Base-by-base conservation (phyloP, 2,329 filamentous ascomycete species). In the Pseudohalonectria lignicola region DNA sequence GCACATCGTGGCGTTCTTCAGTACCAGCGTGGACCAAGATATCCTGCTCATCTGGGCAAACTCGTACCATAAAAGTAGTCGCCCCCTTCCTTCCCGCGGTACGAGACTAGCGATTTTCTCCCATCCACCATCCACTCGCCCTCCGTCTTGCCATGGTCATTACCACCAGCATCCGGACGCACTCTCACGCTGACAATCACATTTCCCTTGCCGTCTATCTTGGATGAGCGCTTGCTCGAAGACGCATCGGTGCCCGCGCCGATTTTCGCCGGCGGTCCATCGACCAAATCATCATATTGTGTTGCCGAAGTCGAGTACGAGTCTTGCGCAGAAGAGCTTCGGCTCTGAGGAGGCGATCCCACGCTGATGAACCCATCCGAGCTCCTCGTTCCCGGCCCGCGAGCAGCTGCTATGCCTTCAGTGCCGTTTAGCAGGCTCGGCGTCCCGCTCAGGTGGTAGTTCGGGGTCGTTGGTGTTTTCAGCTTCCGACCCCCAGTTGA, bases 171-270 rank as follows among this genome's bases (percentile, higher is more conserved):
- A 61, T 95, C 88, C 21, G 92, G 92, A 23, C 92, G 76, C 31
- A 96, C 88, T 53, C 92, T 77, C 28, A 98, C 88, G 55, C 92
- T 96, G 49, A 98, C 90, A 44, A 96, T 62, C 12, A 98, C 90
- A 53, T 98, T 98, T 37, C 92, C 92, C 58, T 94, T 96, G 39
- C 72, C 76, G 50, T 95, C 87, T 2, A 58, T 50, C 49, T 76
- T 71, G 40, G 76, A 74, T 40, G 59, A 44, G 41, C 62, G 67
- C 56, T 63, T 78, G 45, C 62, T 64, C 30, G 45, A 49, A 12
- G 26, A 19, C 2, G 16, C 38, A 5, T 44, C 40, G 2, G 34
- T 28, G 5, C 53, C 45, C 19, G 47, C 47, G 36, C 53, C 51
- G 18, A 54, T 47, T 36, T 53, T 58, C 12, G 55, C 45, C 20